Evolutionary conservation across 441 rosid species (phyloP), one percentile per base, ranked within the genome.

Genomic region (Mallotus repandus): DNA sequence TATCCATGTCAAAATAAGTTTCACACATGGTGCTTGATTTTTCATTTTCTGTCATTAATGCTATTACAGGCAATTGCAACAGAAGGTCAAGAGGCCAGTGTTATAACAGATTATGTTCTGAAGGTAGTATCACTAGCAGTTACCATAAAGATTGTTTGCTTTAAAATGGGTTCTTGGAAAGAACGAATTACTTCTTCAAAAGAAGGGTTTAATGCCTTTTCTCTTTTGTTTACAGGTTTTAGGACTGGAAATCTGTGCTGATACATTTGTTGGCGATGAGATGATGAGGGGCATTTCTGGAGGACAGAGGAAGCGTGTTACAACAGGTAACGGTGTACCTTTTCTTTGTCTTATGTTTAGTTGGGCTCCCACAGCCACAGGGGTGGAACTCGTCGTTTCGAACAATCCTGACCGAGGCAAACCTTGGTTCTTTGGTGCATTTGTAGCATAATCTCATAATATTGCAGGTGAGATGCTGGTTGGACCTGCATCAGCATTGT

Each of bases 261-360:
- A 94, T 79, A 90, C 92, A 43, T 52, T 94, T 84, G 90, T 94
- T 1, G 98, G 98, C 0, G 88, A 91, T 81, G 96, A 90, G 69
- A 94, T 94, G 93, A 14, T 90, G 70, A 82, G 97, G 73, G 97
- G 97, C 38, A 90, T 94, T 78, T 94, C 97, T 7, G 98, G 97
- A 54, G 95, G 97, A 60, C 97, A 94, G 74, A 87, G 71, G 81
- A 94, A 89, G 84, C 91, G 97, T 68, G 93, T 91, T 45, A 94
- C 97, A 25, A 89, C 94, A 13, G 98, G 98, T 85, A 56, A 25
- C 57, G n/a, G 4, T 60, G 8, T 62, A 66, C 12, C 11, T 21
- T 54, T 22, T 11, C 12, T 2, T 21, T 14, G 18, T 50, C 5
- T 46, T 0, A 9, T 56, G 41, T 38, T 38, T 38, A 38, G 41